Evolutionary conservation across 164 flowering plant genomes (phyloP), one percentile per base, ranked within the genome.

Genomic region (Vitis labrusca): DNA sequence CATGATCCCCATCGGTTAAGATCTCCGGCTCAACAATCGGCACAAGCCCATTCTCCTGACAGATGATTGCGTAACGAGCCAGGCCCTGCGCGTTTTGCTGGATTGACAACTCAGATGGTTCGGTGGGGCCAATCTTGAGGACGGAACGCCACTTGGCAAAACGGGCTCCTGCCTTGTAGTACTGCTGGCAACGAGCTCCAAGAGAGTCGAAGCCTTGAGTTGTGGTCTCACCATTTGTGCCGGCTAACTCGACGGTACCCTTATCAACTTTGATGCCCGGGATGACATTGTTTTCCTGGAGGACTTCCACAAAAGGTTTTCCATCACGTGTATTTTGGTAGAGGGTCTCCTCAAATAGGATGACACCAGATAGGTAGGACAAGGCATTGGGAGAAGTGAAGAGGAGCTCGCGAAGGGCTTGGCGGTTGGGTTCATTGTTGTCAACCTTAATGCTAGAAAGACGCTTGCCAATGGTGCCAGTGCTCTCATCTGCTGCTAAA

Each of bases 71-170:
- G 14, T 89, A 91, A 15, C 97, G 88, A 11, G 94, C 97, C 72
- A 91, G 69, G 13, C 93, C 97, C 79, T 88, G 89, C 0, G 94
- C 97, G 44, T 89, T 91, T 74, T 91, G 90, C 73, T 89, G 87
- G 55, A 91, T 80, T 0, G 94, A 65, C 72, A 88, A 60, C 65
- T 89, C 90, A 0, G 93, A 86, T 5, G 97, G 94, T 74, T 89
- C 94, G 0, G 66, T 80, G 19, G 83, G 74, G 0, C 94, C 97
- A 16, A 91, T 91, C 78, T 91, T 91, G n/a, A 91, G 89, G 5
- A 89, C 94, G 1, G 94, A 86, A 15, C 97, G 86, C 94, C 94
- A 89, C 77, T 91, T 89, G 70, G 97, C 97, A 30, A 91, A 91
- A 2, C 97, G 85, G 0, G 93, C 97, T 0, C 97, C 97, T 3